phyloP scores from a whole-genome alignment of 2,329 filamentous ascomycete species.

The Cercospora sp. region DNA sequence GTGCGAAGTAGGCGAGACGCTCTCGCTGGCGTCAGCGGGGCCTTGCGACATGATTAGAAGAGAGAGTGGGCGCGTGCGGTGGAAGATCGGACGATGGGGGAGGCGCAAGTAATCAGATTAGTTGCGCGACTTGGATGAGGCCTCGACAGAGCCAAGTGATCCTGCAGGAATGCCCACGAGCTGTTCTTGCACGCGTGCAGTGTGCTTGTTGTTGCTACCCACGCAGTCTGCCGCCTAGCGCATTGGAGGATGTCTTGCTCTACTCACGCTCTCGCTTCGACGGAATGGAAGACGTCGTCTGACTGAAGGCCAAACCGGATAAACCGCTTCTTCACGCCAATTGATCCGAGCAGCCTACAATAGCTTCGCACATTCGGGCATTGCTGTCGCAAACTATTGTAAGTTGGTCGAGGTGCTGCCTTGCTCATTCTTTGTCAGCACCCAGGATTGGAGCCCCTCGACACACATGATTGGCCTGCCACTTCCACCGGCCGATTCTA shows the following conservation, averaged over 20 bases:
- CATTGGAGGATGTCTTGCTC: neutral
- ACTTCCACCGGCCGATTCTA: neutral
- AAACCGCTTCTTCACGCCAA: neutral
- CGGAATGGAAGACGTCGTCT: neutral
- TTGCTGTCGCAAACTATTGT: neutral
- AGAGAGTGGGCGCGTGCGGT: neutral
- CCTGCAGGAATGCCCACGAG: conserved; percentile 11
- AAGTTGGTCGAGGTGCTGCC: neutral
- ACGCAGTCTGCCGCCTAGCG: neutral
- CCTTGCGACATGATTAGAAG: conserved; percentile 7
- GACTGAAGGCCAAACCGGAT: neutral
- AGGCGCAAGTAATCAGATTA: neutral
- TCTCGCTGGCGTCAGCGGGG: conserved; percentile 2
- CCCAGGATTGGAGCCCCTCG: neutral
- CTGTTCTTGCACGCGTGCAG: neutral
- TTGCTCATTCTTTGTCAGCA: neutral
- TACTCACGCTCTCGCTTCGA: neutral
- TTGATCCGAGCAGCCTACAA: neutral
- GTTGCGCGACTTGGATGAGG: neutral
- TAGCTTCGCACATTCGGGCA: neutral
- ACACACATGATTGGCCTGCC: neutral
- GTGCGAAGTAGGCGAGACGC: neutral
- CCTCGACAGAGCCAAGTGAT: conserved; percentile 2
- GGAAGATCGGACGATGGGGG: neutral
- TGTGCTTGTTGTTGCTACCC: neutral